Percentiles rank a stretch among this genome's conserved stretches.
These are phyloP conservation scores for Debaryomycetaceae sp. DNA, from an alignment of 1,139 yeast genomes.

Conservation along the genomic window DNA sequence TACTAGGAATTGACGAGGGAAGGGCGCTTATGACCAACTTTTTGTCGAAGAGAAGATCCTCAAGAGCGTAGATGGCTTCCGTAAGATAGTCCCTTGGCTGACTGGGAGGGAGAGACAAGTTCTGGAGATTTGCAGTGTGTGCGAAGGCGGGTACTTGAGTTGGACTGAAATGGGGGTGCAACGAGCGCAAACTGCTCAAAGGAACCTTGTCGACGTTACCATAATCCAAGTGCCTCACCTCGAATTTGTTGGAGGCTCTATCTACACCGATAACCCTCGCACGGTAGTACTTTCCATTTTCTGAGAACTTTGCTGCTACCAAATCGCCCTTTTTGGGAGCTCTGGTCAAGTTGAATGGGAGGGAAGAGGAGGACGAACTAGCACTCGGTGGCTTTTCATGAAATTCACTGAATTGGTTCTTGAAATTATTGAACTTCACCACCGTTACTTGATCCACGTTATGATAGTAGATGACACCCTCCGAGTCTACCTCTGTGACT, in stretches of 20 bases:
- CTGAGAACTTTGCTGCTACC: constrained; percentile 56
- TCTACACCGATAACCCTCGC: constrained; percentile 55
- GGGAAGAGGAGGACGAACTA: constrained; percentile 34
- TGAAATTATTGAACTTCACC: constrained; percentile 38
- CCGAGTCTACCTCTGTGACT: constrained; percentile 48
- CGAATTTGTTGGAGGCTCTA: constrained; percentile 40
- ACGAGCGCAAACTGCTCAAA: constrained; percentile 44
- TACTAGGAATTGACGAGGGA: constrained; percentile 37
- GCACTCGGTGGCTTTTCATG: constrained; percentile 41
- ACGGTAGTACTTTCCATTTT: constrained; percentile 57
- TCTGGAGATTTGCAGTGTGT: constrained; percentile 52
- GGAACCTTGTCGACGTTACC: constrained; percentile 57
- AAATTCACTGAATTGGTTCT: constrained; percentile 44
- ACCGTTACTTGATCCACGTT: constrained; percentile 34
- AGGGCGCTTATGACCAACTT: constrained; percentile 58
- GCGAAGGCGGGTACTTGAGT: constrained; percentile 53
- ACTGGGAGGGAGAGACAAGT: constrained; percentile 58
- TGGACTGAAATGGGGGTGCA: constrained; percentile 51
- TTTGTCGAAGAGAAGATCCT: constrained; percentile 51
- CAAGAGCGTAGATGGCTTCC: constrained; percentile 57
- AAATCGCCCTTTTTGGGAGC: constrained; percentile 56
- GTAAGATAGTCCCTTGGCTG: constrained; percentile 56
- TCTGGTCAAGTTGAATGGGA: constrained; percentile 43
- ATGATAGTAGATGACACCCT: constrained; percentile 57
- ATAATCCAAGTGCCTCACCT: constrained; percentile 62